Evolutionary conservation across 345 rosid species (phyloP).

Genomic region (Cardiospermum halicacabum): DNA sequence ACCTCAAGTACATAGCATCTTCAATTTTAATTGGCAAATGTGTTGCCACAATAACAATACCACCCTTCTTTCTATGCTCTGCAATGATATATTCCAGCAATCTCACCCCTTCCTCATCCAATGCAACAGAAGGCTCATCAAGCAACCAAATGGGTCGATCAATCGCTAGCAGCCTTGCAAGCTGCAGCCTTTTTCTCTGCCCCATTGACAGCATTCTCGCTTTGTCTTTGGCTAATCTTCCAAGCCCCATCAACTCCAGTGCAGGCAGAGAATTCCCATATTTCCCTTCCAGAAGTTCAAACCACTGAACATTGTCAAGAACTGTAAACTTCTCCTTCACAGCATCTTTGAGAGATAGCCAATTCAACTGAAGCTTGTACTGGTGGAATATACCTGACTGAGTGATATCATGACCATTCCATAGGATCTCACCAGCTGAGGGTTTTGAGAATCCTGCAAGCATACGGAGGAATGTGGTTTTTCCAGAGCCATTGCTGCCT

Average conservation of each 20-base stretch:
- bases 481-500: conserved; percentile 78
- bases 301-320: conserved; percentile 81
- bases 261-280: conserved; percentile 73
- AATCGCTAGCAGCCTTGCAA: conserved; percentile 73
- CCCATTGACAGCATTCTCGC: conserved; percentile 91
- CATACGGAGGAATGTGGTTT: conserved; percentile 79
- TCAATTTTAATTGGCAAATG: conserved; percentile 82
- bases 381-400: conserved; percentile 79
- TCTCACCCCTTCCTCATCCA: conserved; percentile 77
- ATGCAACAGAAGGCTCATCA: conserved; percentile 83
- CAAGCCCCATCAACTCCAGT: conserved; percentile 82
- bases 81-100: conserved; percentile 66
- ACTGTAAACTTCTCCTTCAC: conserved; percentile 62
- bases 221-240: conserved; percentile 69
- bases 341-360: conserved; percentile 85
- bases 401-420: conserved; percentile 84
- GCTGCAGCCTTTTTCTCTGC: conserved; percentile 79
- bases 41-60: conserved; percentile 80
- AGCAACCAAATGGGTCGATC: conserved; percentile 90
- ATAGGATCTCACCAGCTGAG: conserved; percentile 80
- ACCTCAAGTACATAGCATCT: conserved; percentile 73
- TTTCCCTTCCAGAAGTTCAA: conserved; percentile 74
- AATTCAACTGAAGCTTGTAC: conserved; percentile 86
- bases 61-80: conserved; percentile 72
- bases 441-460: conserved; percentile 82